Conservation (phyloP, 257 asterid species). For the Capsicum pubescens region DNA sequence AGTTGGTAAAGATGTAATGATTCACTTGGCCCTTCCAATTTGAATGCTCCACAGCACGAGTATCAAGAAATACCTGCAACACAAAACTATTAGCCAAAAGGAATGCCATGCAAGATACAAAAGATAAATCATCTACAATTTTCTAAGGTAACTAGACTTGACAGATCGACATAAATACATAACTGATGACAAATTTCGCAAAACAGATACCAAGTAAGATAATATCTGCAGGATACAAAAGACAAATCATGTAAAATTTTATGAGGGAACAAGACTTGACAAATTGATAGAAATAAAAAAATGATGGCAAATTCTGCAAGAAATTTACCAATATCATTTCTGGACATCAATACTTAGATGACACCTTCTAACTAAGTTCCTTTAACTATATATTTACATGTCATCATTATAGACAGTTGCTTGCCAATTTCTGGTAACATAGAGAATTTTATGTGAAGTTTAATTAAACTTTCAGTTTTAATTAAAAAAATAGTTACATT, state of each 20-base stretch:
- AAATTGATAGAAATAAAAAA: neutral
- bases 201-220: too few relatives aligned
- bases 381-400: neutral
- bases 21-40: slow-evolving; percentile 51
- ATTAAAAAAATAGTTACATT: too few relatives aligned
- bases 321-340: neutral
- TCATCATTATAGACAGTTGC: neutral
- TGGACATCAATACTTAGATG: slow-evolving; percentile 13
- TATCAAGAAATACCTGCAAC: slow-evolving; percentile 72
- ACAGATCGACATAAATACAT: too few relatives aligned
- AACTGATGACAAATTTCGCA: too few relatives aligned
- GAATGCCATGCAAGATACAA: neutral
- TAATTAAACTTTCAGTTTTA: too few relatives aligned
- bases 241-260: neutral
- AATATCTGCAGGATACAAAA: neutral
- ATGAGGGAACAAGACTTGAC: neutral
- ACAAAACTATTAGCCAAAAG: neutral
- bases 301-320: neutral
- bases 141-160: too few relatives aligned
- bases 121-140: too few relatives aligned
- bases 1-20: slow-evolving; percentile 88
- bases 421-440: neutral
- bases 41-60: slow-evolving; percentile 56
- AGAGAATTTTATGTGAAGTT: too few relatives aligned
- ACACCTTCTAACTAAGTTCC: neutral